phyloP scores from a whole-genome alignment of 176 grass and related monocot species.

The Rhynchospora breviuscula region DNA sequence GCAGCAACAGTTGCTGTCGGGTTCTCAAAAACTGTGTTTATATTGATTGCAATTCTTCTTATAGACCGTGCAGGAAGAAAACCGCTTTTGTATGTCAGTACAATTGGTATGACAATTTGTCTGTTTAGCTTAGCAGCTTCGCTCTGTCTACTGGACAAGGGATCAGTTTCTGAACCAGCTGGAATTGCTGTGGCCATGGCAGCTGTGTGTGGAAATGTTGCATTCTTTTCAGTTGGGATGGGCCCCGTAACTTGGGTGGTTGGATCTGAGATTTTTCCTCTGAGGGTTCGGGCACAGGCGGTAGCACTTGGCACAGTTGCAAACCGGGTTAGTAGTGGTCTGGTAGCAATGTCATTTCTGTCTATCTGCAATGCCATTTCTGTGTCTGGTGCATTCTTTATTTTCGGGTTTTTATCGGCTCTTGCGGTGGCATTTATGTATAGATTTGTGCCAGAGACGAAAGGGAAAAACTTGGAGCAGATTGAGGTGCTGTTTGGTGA shows the following conservation, averaged over 20 bases:
- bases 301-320: slow-evolving; percentile 45
- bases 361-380: slow-evolving; percentile 42
- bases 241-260: slow-evolving; percentile 56
- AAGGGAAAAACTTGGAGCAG: slow-evolving; percentile 51
- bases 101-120: slow-evolving; percentile 54
- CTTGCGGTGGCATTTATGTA: slow-evolving; percentile 44
- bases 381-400: slow-evolving; percentile 40
- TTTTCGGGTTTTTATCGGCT: slow-evolving; percentile 44
- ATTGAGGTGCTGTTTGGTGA: slow-evolving; percentile 42
- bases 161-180: slow-evolving; percentile 20
- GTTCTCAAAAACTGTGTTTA: slow-evolving; percentile 52
- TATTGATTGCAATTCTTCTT: slow-evolving; percentile 52
- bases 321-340: slow-evolving; percentile 52
- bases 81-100: slow-evolving; percentile 53
- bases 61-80: slow-evolving; percentile 55
- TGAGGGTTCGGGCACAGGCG: slow-evolving; percentile 52
- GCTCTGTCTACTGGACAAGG: slow-evolving; percentile 36
- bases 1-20: slow-evolving; percentile 61
- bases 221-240: slow-evolving; percentile 69
- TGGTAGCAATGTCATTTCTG: slow-evolving; percentile 60
- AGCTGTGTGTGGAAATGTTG: slow-evolving; percentile 54
- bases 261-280: slow-evolving; percentile 56
- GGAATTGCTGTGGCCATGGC: slow-evolving; percentile 33
- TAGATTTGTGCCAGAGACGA: slow-evolving; percentile 52
- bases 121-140: slow-evolving; percentile 25